A percentile compares a stretch with the other conserved stretches of the same genome.
Evolutionary conservation across 805 yeast genomes (phyloP).

Genomic region (Kuraishia molischiana): DNA sequence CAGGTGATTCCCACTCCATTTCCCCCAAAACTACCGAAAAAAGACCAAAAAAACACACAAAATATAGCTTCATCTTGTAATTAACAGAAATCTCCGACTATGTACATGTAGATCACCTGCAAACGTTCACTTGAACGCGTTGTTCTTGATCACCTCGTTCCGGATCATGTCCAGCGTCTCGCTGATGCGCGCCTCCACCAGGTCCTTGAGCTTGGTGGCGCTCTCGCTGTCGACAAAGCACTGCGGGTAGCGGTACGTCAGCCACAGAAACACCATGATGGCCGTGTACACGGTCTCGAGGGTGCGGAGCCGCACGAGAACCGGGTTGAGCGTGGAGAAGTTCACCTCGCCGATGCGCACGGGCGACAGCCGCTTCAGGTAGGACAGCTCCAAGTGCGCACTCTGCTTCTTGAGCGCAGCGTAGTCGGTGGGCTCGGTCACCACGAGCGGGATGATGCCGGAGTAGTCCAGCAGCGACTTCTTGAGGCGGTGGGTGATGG

Average conservation of each 20-base stretch:
- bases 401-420: not conserved
- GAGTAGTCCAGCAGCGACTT: conserved; percentile 46
- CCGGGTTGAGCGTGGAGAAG: not conserved
- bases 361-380: not conserved
- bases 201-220: conserved; percentile 57
- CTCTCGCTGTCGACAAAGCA: conserved; percentile 68
- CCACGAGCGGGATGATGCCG: not conserved
- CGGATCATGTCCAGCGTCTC: conserved; percentile 28
- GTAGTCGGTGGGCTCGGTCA: not conserved
- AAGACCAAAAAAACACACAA: too few relatives aligned
- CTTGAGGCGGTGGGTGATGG: conserved; percentile 46
- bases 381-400: not conserved
- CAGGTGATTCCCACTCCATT: too few relatives aligned
- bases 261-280: conserved; percentile 71
- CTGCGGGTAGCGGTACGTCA: conserved; percentile 78
- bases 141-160: not conserved
- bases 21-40: too few relatives aligned
- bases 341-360: not conserved
- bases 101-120: not conserved
- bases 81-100: too few relatives aligned
- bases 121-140: not conserved
- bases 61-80: too few relatives aligned
- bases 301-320: conserved; percentile 3
- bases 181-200: conserved; percentile 56
- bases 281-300: conserved; percentile 63